Evolutionary conservation across 2,329 filamentous ascomycete genomes (phyloP), one percentile per base, ranked within the genome.

Genomic region (Akanthomyces uredinophilus): DNA sequence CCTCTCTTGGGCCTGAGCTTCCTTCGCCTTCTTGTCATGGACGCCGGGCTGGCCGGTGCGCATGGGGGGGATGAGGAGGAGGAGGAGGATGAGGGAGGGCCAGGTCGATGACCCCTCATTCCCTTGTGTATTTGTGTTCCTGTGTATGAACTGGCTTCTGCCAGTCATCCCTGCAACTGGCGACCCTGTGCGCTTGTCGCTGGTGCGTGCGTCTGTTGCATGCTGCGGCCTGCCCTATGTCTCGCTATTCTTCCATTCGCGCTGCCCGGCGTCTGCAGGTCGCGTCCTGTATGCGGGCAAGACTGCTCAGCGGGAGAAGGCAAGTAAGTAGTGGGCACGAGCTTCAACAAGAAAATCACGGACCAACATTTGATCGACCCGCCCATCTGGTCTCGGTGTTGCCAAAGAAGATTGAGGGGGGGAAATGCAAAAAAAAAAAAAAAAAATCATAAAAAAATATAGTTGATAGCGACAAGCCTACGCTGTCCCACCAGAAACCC

Each of bases 291-390:
- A 14, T 29, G 32, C 32, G 32, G 39, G 53, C 53, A 44, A 41
- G 18, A 29, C 46, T 43, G 24, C 47, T 37, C 44, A 51, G 18
- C 46, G 39, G 39, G 37, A 37, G 39, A 35, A 29, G 37, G 8
- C 24, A 43, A 39, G 14, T 10, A 13, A 39, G 14, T 10, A 13
- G 46, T 14, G 32, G 32, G 56, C 22, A 20, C 46, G 43, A 35
- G 27, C 43, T 20, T 51, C 32, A 41, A 11, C 7, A 35, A 6
- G 32, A n/a, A 14, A 47, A 50, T 41, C 56, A 59, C 56, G 56
- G 57, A n/a, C 57, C 57, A 60, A 27, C 57, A 29, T 44, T 27
- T 60, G 57, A 60, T 60, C 57, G n/a, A 60, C 37, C 49, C 57
- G 27, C 39, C 32, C 32, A 32, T 52, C 14, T 24, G 13, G 41